Evolutionary conservation across 2,329 filamentous ascomycete genomes (phyloP), one percentile per base, ranked within the genome.

Genomic region (Xylariaceae sp.): DNA sequence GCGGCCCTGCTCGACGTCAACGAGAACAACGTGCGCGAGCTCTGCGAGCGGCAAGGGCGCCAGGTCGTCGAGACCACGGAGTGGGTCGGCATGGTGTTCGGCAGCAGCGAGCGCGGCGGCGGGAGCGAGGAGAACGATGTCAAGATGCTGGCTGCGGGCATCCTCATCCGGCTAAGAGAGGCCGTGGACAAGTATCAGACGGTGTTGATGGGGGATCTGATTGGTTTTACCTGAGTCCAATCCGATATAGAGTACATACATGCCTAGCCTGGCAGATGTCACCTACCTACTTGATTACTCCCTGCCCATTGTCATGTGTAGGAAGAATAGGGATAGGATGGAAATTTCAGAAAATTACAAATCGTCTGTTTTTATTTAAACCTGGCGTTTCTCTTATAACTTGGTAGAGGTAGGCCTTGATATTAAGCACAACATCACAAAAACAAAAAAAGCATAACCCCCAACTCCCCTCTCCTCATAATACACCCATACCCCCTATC

Each of bases 41-140:
- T 98, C 3, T 90, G 87, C 34, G 78, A 81, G 43, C 77, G 82
- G 41, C 78, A 88, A 52, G 81, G 85, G 1, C 77, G 79, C 40
- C 81, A 90, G 59, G 67, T 97, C 15, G 72, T 94, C 36, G 90
- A 97, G 70, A 85, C 87, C 43, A 78, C 86, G 53, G 85, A 88
- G 55, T 98, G 92, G 92, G 84, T 86, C 2, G 74, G 79, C 30
- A 70, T 71, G 38, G 74, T 96, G 2, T 94, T 96, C 61, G 77
- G 83, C 43, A 68, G 68, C 23, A 68, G 66, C 6, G 64, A 68
- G 19, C 57, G 55, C n/a, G 55, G 55, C 23, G 67, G 67, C 0
- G 70, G 70, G 26, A 69, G 72, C 31, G 83, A 95, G 57, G 87
- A 92, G 59, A 85, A 85, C 43, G 80, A 83, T 46, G 78, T 90